Conservation (phyloP, 1,284 basidiomycete species). For the Puccinia triticina region DNA sequence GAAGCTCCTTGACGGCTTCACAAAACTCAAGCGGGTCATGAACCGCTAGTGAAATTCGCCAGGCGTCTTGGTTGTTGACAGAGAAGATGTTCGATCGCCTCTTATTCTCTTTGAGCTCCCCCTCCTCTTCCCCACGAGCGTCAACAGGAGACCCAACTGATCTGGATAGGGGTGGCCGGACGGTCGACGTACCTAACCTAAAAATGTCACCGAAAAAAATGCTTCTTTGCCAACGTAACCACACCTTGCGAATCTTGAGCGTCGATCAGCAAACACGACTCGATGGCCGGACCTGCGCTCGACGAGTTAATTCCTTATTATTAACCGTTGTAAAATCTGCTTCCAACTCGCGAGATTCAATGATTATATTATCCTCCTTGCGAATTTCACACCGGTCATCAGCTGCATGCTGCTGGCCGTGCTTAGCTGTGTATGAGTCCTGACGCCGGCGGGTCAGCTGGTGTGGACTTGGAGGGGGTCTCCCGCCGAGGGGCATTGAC, state of each 20-base stretch:
- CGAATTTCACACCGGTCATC: not conserved
- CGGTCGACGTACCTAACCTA: constrained; percentile 13
- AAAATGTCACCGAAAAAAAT: not conserved
- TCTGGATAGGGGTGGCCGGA: not conserved
- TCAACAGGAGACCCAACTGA: not conserved
- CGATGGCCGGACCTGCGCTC: constrained; percentile 38
- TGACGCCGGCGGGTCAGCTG: too few relatives aligned
- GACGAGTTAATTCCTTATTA: constrained; percentile 28
- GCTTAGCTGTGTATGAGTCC: too few relatives aligned
- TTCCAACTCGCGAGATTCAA: constrained; percentile 8
- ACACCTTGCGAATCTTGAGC: constrained; percentile 8
- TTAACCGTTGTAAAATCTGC: not conserved
- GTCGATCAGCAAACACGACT: constrained; percentile 18
- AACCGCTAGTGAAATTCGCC: constrained; percentile 23
- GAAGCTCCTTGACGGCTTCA: constrained; percentile 21
- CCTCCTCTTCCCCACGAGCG: not conserved
- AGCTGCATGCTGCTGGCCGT: too few relatives aligned
- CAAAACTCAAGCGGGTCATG: constrained; percentile 26
- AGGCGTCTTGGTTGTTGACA: constrained; percentile 5
- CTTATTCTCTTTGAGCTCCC: not conserved
- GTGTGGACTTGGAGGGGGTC: too few relatives aligned
- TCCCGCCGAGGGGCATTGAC: too few relatives aligned
- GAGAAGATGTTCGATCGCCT: constrained; percentile 24
- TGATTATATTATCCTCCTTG: constrained; percentile 19
- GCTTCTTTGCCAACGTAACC: not conserved